Percentiles rank a stretch among this genome's conserved stretches.
Conservation (phyloP, 257 asterid genomes). For the Capsicum chinense region DNA sequence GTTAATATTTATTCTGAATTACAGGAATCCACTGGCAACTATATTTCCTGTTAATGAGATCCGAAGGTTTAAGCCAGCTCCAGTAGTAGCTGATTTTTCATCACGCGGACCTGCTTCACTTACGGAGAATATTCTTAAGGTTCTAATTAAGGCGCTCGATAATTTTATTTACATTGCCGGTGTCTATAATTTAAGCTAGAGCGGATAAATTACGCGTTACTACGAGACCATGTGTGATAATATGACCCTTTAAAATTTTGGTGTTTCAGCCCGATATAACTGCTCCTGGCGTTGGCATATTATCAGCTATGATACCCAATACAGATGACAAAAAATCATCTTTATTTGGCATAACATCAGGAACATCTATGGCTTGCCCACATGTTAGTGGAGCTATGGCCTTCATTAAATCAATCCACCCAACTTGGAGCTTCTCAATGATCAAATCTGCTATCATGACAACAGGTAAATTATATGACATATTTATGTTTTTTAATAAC, state of each 20-base stretch:
- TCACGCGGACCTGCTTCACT: constrained; percentile 72
- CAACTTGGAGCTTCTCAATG: constrained; percentile 60
- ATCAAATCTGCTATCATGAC: constrained; percentile 84
- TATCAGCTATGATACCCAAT: constrained; percentile 57
- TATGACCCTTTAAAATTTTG: not conserved
- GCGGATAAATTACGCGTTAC: not conserved
- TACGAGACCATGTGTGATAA: not conserved
- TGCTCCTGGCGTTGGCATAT: constrained; percentile 80
- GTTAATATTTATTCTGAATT: not conserved
- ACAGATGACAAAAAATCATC: constrained; percentile 48
- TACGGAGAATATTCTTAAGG: constrained; percentile 77
- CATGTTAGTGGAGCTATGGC: constrained; percentile 79
- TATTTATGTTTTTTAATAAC: too few relatives aligned
- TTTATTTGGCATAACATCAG: constrained; percentile 54
- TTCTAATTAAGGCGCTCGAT: constrained; percentile 7
- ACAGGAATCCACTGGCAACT: constrained; percentile 65
- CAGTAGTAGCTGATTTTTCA: constrained; percentile 69
- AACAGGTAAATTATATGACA: constrained; percentile 45
- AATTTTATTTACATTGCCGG: not conserved
- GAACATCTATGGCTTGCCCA: constrained; percentile 94
- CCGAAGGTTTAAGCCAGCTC: constrained; percentile 56
- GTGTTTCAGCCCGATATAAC: constrained; percentile 67
- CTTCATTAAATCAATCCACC: constrained; percentile 60
- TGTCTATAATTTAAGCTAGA: not conserved
- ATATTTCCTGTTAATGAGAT: constrained; percentile 56